A percentile compares a stretch with the other conserved stretches of the same genome.
phyloP scores from a whole-genome alignment of 441 rosid species.

The Populus trichocarpa region DNA sequence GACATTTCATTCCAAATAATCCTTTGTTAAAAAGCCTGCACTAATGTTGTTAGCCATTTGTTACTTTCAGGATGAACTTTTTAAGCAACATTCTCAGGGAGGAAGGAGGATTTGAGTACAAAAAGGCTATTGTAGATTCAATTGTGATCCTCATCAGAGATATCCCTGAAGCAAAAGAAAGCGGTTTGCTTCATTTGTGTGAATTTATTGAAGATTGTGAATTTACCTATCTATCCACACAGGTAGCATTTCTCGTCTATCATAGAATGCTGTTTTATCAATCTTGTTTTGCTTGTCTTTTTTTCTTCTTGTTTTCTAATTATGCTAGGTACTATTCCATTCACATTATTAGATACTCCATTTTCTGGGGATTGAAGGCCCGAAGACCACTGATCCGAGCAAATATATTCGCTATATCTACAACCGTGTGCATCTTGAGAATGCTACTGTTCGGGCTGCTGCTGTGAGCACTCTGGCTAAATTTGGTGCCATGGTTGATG shows the following conservation, averaged over 20 bases:
- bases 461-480: slow-evolving; percentile 95
- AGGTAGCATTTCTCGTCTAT: slow-evolving; percentile 44
- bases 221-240: slow-evolving; percentile 95
- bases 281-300: background rate
- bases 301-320: slow-evolving; percentile 1
- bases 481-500: slow-evolving; percentile 88
- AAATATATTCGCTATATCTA: slow-evolving; percentile 92
- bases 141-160: slow-evolving; percentile 87
- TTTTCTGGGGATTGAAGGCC: slow-evolving; percentile 96
- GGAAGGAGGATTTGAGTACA: slow-evolving; percentile 98
- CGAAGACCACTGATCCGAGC: slow-evolving; percentile 89
- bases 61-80: slow-evolving; percentile 83
- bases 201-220: slow-evolving; percentile 99
- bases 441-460: slow-evolving; percentile 94
- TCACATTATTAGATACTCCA: slow-evolving; percentile 69
- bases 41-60: slow-evolving; percentile 8
- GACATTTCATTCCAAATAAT: background rate
- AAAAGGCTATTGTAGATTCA: slow-evolving; percentile 94
- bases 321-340: slow-evolving; percentile 1
- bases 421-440: slow-evolving; percentile 97
- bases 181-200: slow-evolving; percentile 91
- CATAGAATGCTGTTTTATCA: background rate
- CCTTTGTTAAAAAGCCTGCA: background rate
- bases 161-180: slow-evolving; percentile 94
- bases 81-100: slow-evolving; percentile 95